These are phyloP conservation scores for Sarcocystis neurona DNA, from an alignment of 169 alveolate species.

Conservation along the genomic window DNA sequence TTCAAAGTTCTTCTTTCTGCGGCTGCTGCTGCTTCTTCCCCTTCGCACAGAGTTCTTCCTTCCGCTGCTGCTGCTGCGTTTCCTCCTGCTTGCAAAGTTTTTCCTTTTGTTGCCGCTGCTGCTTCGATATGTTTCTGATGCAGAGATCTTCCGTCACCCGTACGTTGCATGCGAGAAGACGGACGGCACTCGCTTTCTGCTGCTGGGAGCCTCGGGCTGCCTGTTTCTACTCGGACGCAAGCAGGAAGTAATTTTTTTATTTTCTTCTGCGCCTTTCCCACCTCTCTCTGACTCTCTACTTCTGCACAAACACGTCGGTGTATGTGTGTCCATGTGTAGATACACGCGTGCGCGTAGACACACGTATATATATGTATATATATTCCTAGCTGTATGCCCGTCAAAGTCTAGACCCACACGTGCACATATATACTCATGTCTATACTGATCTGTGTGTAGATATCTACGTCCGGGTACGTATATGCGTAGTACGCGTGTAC, in stretches of 20 bases:
- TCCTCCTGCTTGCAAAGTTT: background rate
- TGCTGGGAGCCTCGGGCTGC: constrained; percentile 68
- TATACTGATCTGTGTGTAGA: no score
- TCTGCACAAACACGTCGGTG: no score
- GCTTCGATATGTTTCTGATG: background rate
- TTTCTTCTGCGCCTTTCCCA: no score
- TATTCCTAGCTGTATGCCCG: no score
- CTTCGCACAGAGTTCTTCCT: background rate
- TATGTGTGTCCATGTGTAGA: no score
- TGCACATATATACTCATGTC: no score
- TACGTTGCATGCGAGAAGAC: constrained; percentile 91
- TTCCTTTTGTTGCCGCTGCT: background rate
- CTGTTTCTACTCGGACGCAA: constrained; percentile 85
- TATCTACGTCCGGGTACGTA: no score
- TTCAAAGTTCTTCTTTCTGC: background rate
- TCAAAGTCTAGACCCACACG: no score
- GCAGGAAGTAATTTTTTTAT: constrained; percentile 81
- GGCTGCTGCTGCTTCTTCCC: background rate
- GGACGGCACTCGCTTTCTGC: constrained; percentile 87
- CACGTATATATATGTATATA: no score
- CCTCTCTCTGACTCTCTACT: no score
- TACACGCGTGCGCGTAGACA: no score
- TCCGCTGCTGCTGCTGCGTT: background rate
- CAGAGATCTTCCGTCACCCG: constrained; percentile 73
- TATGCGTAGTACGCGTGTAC: no score